phyloP scores from a whole-genome alignment of 148 eudicot genomes.

The Camellia sinensis region DNA sequence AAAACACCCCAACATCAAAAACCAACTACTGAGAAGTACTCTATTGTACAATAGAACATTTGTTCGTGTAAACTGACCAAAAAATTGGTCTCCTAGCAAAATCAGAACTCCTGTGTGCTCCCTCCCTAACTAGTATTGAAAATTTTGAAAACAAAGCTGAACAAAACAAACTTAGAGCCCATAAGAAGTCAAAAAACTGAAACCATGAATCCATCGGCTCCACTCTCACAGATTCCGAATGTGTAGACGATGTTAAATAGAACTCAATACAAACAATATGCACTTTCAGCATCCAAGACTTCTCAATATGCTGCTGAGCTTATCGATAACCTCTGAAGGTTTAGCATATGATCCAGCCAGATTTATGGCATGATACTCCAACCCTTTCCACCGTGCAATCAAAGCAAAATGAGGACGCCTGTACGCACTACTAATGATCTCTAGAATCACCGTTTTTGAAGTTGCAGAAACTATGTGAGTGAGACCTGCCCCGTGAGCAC shows the following conservation, averaged over 20 bases:
- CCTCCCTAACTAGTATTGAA: not conserved
- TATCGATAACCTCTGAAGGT: constrained; percentile 56
- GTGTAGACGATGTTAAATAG: not conserved
- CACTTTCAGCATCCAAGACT: constrained; percentile 57
- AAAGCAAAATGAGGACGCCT: constrained; percentile 82
- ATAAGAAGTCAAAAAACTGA: not conserved
- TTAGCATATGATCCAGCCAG: constrained; percentile 61
- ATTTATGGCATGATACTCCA: constrained; percentile 73
- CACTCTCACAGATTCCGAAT: not conserved
- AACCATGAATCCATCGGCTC: not conserved
- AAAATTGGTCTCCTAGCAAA: no score
- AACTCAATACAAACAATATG: not conserved
- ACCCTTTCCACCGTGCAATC: constrained; percentile 87
- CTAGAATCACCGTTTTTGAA: constrained; percentile 65
- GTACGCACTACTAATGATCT: constrained; percentile 74
- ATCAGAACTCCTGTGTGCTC: no score
- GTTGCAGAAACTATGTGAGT: constrained; percentile 88
- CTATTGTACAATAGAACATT: no score
- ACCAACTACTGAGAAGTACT: no score
- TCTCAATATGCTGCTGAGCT: constrained; percentile 51
- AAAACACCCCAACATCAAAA: no score
- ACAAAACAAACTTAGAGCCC: not conserved
- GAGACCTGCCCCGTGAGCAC: constrained; percentile 99
- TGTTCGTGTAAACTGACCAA: no score
- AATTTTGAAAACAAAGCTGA: not conserved